Evolutionary conservation across 2,329 filamentous ascomycete species (phyloP).

Genomic region (Colletotrichum cordylinicola): DNA sequence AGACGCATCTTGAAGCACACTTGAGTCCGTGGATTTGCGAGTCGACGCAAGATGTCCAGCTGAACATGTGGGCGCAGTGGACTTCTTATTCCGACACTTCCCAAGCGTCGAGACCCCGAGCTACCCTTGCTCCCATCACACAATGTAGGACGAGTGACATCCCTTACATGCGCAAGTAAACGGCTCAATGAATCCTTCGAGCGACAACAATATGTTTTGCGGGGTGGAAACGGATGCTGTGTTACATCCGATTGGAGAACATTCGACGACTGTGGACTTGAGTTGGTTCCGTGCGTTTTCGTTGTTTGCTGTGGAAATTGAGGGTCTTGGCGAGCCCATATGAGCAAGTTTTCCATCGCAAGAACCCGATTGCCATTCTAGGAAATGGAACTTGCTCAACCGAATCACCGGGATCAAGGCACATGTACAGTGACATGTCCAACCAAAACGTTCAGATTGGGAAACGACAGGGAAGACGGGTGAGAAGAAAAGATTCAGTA

Average conservation of each 20-base stretch:
- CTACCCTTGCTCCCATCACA: background rate
- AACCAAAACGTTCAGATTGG: background rate
- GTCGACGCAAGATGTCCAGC: background rate
- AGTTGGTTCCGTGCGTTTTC: background rate
- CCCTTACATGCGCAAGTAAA: background rate
- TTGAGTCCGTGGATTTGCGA: background rate
- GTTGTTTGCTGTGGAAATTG: background rate
- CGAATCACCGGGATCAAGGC: background rate
- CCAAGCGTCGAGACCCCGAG: background rate
- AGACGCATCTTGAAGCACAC: background rate
- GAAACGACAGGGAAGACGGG: background rate
- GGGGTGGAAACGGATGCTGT: background rate
- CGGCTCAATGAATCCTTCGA: background rate
- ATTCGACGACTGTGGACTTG: background rate
- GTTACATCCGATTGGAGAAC: background rate
- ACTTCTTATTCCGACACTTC: background rate
- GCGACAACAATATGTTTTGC: background rate
- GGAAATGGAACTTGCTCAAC: conserved; percentile 15
- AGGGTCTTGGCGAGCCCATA: conserved; percentile 9
- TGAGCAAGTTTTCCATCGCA: background rate
- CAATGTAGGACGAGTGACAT: background rate
- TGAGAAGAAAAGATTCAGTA: background rate
- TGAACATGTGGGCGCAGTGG: background rate
- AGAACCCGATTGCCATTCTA: background rate
- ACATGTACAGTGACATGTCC: background rate